A percentile compares a stretch with the other conserved stretches of the same genome.
These are phyloP conservation scores for Ogataea nonfermentans DNA, from an alignment of 805 yeast genomes.

Conservation along the genomic window DNA sequence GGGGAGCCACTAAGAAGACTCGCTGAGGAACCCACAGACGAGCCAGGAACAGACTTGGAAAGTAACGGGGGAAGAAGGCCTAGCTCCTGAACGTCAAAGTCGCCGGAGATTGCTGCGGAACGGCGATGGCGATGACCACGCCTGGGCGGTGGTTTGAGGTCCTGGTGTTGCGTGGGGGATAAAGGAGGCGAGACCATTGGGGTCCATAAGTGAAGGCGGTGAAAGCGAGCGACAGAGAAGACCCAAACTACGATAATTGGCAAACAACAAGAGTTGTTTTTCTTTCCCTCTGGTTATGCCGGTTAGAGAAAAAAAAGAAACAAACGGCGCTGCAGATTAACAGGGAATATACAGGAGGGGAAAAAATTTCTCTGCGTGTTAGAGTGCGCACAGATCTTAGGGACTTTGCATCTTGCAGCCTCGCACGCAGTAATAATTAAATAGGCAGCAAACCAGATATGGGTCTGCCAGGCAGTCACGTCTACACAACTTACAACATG, in stretches of 20 bases:
- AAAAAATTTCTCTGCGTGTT: slow-evolving; percentile 1
- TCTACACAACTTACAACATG: too few relatives aligned
- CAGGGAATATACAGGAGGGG: slow-evolving; percentile 2
- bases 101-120: slow-evolving; percentile 87
- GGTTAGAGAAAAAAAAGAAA: slow-evolving; percentile 4
- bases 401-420: too few relatives aligned
- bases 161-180: slow-evolving; percentile 12
- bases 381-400: neutral
- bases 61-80: slow-evolving; percentile 16
- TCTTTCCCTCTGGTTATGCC: slow-evolving; percentile 4
- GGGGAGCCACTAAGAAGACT: slow-evolving; percentile 26
- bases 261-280: slow-evolving; percentile 4
- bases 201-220: slow-evolving; percentile 2
- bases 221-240: slow-evolving; percentile 6
- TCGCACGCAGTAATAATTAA: too few relatives aligned
- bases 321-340: neutral
- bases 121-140: slow-evolving; percentile 77
- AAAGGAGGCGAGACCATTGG: slow-evolving; percentile 13
- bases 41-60: slow-evolving; percentile 26
- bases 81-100: slow-evolving; percentile 52
- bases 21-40: slow-evolving; percentile 25
- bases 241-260: slow-evolving; percentile 2
- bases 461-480: too few relatives aligned
- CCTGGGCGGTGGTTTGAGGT: slow-evolving; percentile 33
- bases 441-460: too few relatives aligned